Evolutionary conservation across 2,329 filamentous ascomycete genomes (phyloP), one percentile per base, ranked within the genome.

Genomic region (Trichoderma sp.): DNA sequence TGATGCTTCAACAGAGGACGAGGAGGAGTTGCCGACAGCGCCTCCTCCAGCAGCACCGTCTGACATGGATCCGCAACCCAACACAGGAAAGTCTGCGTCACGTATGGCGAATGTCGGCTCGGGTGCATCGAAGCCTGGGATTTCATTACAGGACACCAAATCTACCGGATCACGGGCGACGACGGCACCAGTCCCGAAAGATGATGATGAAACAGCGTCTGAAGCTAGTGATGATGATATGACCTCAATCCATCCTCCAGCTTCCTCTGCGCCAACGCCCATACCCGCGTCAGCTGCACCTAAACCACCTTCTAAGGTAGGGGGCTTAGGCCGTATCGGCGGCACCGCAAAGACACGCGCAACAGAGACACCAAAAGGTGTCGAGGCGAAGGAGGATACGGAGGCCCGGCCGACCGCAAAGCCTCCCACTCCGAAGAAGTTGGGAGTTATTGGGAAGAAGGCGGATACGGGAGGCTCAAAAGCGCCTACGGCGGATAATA

Each of bases 191-290:
- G 35, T 50, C 16, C 24, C 27, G 24, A 74, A 71, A 27, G 79
- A 82, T 21, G 83, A 82, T 27, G 84, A 83, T 8, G 86, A 87
- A 60, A 88, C 86, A n/a, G 86, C 85, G 16, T 87, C 86, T 9
- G 86, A 86, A 29, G 80, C 81, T n/a, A 79, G 77, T 12, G 84
- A 85, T 1, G 83, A 83, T 35, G 81, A 83, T 63, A 75, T 77
- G 68, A 78, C 78, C 14, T 80, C 80, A 14, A 64, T 78, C 53
- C 77, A 74, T 12, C 62, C 67, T 21, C 38, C 78, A 1, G 76
- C 78, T 14, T 75, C 78, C 6, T 77, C 80, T 8, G 75, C 79
- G 33, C 60, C 65, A 24, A 71, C 78, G 4, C 76, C 82, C 12
- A 6, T 14, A 14, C 67, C 50, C 11, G 31, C 21, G 8, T 11